phyloP scores from a whole-genome alignment of 1,284 basidiomycete species.

The Phylloporus sp. region DNA sequence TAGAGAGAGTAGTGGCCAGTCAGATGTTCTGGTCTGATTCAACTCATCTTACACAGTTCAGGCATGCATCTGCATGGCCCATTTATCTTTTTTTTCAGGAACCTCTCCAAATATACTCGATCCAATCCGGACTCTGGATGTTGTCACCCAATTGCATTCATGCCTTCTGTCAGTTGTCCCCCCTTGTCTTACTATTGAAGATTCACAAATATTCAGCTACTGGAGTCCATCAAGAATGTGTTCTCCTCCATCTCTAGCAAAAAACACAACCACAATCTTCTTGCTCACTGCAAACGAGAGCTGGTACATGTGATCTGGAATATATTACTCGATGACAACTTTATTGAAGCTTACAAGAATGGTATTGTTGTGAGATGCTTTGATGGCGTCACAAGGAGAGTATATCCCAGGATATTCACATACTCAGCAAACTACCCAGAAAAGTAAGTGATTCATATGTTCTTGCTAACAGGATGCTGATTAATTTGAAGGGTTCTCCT shows the following conservation, averaged over 20 bases:
- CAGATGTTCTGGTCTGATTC: slow-evolving; percentile 6
- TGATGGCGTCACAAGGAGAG: too few species aligned
- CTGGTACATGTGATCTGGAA: too few species aligned
- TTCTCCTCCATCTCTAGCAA: not conserved
- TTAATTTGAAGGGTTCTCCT: not conserved
- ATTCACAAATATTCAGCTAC: not conserved
- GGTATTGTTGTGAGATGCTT: too few species aligned
- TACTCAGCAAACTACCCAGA: slow-evolving; percentile 1
- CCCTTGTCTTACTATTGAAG: too few species aligned
- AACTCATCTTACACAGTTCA: slow-evolving; percentile 4
- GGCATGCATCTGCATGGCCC: not conserved
- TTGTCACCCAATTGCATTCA: slow-evolving; percentile 14
- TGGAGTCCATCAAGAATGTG: not conserved
- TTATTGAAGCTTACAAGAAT: too few species aligned
- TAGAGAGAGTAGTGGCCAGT: too few species aligned
- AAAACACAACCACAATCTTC: not conserved
- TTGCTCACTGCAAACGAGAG: not conserved
- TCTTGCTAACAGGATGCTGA: not conserved
- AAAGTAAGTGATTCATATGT: not conserved
- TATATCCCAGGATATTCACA: too few species aligned
- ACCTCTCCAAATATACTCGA: not conserved
- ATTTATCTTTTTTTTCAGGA: not conserved
- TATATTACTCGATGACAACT: too few species aligned
- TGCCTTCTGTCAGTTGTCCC: not conserved
- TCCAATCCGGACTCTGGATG: not conserved